Conservation (phyloP, 208 protist genomes). For the Naegleria gruberi region DNA sequence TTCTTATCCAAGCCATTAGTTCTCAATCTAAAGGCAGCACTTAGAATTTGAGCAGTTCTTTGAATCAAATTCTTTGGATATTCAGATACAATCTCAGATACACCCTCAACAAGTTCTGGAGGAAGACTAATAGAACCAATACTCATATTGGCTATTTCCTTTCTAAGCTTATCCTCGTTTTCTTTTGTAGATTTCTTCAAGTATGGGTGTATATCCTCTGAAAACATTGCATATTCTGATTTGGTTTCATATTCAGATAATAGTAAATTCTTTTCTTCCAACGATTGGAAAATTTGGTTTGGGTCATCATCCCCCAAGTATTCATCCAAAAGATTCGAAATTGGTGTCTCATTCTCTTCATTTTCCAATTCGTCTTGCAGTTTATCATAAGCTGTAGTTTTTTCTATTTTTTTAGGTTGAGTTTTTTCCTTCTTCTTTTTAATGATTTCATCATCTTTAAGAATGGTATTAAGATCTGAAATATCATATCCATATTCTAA, state of each 20-base stretch:
- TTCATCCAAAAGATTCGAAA: neutral
- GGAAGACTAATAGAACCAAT: neutral
- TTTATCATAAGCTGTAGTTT: neutral
- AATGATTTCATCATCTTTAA: neutral
- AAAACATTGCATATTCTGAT: neutral
- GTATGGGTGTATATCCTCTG: neutral
- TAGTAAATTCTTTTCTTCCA: neutral
- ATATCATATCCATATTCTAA: neutral
- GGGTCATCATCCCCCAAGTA: neutral
- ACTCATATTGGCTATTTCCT: neutral
- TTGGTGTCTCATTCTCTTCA: neutral
- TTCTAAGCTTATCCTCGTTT: neutral
- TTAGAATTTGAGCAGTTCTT: neutral
- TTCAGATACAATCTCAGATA: neutral
- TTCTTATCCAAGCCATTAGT: neutral
- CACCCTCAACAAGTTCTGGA: neutral
- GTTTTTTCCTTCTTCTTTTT: neutral
- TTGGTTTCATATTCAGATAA: neutral
- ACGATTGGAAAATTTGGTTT: neutral
- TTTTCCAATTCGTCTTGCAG: neutral
- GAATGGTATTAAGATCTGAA: neutral
- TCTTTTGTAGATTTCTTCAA: neutral
- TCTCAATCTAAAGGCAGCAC: neutral
- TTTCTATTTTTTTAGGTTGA: neutral
- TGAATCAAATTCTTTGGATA: neutral